phyloP scores from a whole-genome alignment of 2,329 filamentous ascomycete species.

The Leptographium wingfieldii region DNA sequence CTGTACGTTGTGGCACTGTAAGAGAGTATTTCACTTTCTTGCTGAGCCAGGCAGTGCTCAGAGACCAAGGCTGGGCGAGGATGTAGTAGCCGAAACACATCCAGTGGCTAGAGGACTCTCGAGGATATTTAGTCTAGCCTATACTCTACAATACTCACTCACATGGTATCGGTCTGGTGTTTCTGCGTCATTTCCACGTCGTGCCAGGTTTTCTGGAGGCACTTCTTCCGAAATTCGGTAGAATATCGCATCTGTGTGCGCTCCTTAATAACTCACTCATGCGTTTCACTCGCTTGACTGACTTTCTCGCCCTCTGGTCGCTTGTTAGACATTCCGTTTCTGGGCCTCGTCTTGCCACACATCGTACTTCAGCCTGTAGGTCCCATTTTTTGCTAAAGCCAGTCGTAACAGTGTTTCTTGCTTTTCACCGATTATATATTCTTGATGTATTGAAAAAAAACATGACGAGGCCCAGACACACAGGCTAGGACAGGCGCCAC shows the following conservation, averaged over 20 bases:
- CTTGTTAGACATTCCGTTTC: not conserved
- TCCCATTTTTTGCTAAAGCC: not conserved
- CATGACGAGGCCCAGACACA: not conserved
- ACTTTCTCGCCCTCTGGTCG: not conserved
- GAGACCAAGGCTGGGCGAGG: not conserved
- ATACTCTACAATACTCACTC: too few relatives aligned
- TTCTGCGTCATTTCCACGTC: not conserved
- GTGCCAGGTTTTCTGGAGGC: too few relatives aligned
- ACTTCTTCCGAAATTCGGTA: not conserved
- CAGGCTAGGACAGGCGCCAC: not conserved
- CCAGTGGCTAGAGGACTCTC: not conserved
- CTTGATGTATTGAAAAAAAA: too few relatives aligned
- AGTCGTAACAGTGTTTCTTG: not conserved
- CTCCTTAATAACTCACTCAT: not conserved
- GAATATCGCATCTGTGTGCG: not conserved
- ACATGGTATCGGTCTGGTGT: not conserved
- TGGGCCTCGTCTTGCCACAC: not conserved
- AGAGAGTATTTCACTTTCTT: not conserved
- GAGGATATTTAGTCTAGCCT: not conserved
- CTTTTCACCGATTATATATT: not conserved
- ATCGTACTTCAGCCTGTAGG: not conserved
- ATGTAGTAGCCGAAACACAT: not conserved
- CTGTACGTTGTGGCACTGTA: conserved; percentile 1
- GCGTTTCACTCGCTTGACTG: not conserved
- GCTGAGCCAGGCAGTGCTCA: not conserved